phyloP scores from a whole-genome alignment of 2,329 filamentous ascomycete genomes.

The Penicillium griseofulvum region DNA sequence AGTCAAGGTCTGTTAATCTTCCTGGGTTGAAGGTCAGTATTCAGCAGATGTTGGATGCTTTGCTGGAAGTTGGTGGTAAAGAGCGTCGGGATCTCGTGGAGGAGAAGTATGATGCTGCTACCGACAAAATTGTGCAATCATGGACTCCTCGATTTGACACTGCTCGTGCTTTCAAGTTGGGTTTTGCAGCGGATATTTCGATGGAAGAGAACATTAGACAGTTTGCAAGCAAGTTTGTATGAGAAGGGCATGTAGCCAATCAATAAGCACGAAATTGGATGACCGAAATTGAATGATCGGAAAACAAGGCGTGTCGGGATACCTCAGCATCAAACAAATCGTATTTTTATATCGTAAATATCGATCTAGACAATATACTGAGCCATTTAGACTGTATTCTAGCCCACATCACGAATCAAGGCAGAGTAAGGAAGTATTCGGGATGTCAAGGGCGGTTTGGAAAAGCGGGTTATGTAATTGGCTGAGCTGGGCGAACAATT shows the following conservation, averaged over 20 bases:
- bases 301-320: neutral
- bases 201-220: conserved; percentile 42
- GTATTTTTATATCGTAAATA: neutral
- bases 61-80: conserved; percentile 56
- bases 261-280: conserved; percentile 14
- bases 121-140: conserved; percentile 59
- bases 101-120: conserved; percentile 54
- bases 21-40: conserved; percentile 57
- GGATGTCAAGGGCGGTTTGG: conserved; percentile 37
- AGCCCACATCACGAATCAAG: neutral
- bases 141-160: conserved; percentile 60
- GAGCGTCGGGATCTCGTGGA: conserved; percentile 53
- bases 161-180: conserved; percentile 52
- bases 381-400: neutral
- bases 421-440: conserved; percentile 32
- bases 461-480: conserved; percentile 48
- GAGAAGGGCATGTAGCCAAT: conserved; percentile 18
- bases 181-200: conserved; percentile 43
- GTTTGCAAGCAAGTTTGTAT: conserved; percentile 37
- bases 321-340: neutral
- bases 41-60: conserved; percentile 60
- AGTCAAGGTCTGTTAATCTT: conserved; percentile 53
- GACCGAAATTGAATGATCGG: conserved; percentile 1
- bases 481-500: conserved; percentile 44
- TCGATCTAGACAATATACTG: neutral